These are phyloP conservation scores for Stenogyne calaminthoides DNA, from an alignment of 305 asterid species.

Conservation along the genomic window DNA sequence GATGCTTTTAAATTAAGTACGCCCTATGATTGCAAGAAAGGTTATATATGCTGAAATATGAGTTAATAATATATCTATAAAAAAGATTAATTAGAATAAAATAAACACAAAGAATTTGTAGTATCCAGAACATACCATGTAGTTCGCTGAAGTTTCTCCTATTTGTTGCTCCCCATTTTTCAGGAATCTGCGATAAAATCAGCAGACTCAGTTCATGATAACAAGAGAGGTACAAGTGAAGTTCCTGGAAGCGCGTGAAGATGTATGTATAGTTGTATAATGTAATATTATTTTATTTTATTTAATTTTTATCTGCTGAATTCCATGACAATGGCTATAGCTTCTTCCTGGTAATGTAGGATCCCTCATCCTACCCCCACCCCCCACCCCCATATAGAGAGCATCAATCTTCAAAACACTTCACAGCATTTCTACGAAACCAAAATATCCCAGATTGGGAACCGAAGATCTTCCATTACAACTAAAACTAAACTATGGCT, in stretches of 20 bases:
- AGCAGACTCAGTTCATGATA: conserved; percentile 20
- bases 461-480: neutral
- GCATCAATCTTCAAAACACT: conserved; percentile 21
- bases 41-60: conserved; percentile 35
- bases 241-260: conserved; percentile 38
- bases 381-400: conserved; percentile 28
- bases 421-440: neutral
- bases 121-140: conserved; percentile 27
- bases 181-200: conserved; percentile 20
- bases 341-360: neutral
- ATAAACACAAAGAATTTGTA: neutral
- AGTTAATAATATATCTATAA: conserved; percentile 29
- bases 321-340: conserved; percentile 41
- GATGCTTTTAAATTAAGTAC: neutral
- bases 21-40: conserved; percentile 23
- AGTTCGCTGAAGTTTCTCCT: neutral
- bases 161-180: conserved; percentile 15
- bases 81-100: neutral
- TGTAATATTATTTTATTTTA: neutral
- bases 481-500: conserved; percentile 37
- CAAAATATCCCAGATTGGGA: neutral
- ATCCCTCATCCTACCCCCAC: no score
- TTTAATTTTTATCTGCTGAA: neutral
- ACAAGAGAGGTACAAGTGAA: conserved; percentile 35
- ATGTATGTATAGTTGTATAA: conserved; percentile 33